Base-by-base conservation (phyloP, 1,284 basidiomycete species). In the Puccinia polysora region DNA sequence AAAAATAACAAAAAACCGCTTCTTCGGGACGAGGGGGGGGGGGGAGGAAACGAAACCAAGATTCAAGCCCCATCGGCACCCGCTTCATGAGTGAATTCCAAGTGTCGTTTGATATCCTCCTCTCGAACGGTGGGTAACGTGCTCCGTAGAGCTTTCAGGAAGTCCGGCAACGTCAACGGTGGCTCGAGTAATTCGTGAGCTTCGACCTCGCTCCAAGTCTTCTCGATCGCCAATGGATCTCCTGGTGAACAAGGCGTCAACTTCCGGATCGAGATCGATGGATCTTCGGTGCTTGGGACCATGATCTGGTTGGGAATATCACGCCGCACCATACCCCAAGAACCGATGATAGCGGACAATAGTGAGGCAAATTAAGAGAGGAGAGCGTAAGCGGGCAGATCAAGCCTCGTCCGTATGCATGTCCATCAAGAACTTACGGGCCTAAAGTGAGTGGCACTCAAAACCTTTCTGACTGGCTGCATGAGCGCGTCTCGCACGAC, bases 381-480 rank as follows among this genome's bases (percentile, higher is more conserved):
- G n/a, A 45, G 43, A 45, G 10, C 43, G 43, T 10, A n/a, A 10
- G 10, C n/a, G 10, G n/a, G 43, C n/a, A 14, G 8, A 52, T 10
- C 23, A 25, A 52, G 7, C 50, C 23, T 49, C n/a, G 1, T 47
- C 28, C 30, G 60, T 28, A 47, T 23, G 38, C 14, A 20, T 23
- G 10, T 49, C n/a, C 10, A 6, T 60, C 2, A 23, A 4, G 18
- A 4, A 76, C 81, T 73, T 50, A 84, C 82, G 77, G 82, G 80
- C 74, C 93, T 94, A 83, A 98, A 98, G 81, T 98, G 95, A 1
- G 94, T 97, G 0, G 96, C 93, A 30, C 88, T 87, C 53, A 97
- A 86, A 50, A 98, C 92, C 80, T 97, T 98, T 71, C 96, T 87
- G 25, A 98, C 91, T 0, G 96, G 95, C 80, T 98, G 94, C 95